These are phyloP conservation scores for Thelonectria olida DNA, from an alignment of 2,329 filamentous ascomycete genomes.

Conservation along the genomic window DNA sequence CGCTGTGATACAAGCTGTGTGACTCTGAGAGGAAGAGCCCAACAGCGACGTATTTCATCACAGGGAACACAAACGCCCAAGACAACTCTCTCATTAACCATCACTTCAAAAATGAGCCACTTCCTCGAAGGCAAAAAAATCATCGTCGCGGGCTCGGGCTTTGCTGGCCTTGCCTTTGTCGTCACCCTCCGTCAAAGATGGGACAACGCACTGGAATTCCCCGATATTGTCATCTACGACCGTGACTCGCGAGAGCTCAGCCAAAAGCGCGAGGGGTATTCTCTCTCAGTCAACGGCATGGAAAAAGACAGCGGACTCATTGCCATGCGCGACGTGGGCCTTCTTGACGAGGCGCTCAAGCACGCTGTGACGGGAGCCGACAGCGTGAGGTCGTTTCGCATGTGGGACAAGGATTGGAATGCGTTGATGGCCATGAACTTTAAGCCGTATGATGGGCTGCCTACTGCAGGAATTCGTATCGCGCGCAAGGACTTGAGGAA, in stretches of 20 bases:
- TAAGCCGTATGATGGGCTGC: slow-evolving; percentile 3
- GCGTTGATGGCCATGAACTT: not conserved
- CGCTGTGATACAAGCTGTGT: not conserved
- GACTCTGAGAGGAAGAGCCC: not conserved
- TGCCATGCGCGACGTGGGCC: slow-evolving; percentile 1
- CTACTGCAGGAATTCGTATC: slow-evolving; percentile 8
- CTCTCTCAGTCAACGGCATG: slow-evolving; percentile 8
- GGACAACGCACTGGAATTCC: not conserved
- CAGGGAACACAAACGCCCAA: not conserved
- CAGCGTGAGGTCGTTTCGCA: slow-evolving; percentile 2
- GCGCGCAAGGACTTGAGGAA: slow-evolving; percentile 8
- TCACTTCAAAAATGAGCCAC: not conserved
- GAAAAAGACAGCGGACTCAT: slow-evolving; percentile 12
- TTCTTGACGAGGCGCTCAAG: slow-evolving; percentile 4
- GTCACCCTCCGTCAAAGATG: slow-evolving; percentile 5
- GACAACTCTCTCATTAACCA: not conserved
- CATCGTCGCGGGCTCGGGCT: slow-evolving; percentile 10
- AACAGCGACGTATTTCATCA: not conserved
- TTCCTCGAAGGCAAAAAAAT: slow-evolving; percentile 14
- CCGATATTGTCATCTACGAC: slow-evolving; percentile 11
- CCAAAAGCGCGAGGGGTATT: slow-evolving; percentile 5
- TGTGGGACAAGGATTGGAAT: slow-evolving; percentile 18
- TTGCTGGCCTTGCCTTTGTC: slow-evolving; percentile 5
- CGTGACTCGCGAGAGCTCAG: not conserved
- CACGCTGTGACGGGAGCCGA: not conserved